phyloP scores from a whole-genome alignment of 2,329 filamentous ascomycete genomes.

The Mycosphaerella sp. region DNA sequence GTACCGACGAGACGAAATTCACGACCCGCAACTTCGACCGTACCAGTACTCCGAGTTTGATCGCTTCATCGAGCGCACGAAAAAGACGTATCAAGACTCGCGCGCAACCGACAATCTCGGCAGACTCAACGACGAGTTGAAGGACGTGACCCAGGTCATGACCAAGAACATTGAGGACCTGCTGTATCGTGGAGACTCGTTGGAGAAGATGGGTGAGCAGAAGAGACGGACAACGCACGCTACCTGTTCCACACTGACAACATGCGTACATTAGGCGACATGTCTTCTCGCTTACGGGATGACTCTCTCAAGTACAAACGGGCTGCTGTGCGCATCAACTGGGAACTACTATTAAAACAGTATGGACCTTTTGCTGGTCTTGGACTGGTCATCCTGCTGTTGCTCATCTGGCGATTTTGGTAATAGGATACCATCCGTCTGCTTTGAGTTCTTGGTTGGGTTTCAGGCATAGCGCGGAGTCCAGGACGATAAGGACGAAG shows the following conservation, averaged over 20 bases:
- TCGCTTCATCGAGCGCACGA: constrained; percentile 88
- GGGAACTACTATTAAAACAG: constrained; percentile 93
- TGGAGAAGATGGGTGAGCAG: constrained; percentile 84
- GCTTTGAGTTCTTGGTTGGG: constrained; percentile 8
- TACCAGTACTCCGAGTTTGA: constrained; percentile 99
- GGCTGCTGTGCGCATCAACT: constrained; percentile 93
- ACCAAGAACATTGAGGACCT: constrained; percentile 99
- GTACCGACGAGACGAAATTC: constrained; percentile 68
- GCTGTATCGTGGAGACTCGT: constrained; percentile 84
- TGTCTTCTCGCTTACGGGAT: constrained; percentile 65
- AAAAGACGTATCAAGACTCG: constrained; percentile 88
- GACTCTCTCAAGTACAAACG: constrained; percentile 91
- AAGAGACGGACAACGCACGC: constrained; percentile 50
- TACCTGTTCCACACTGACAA: constrained; percentile 4
- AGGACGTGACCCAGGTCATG: constrained; percentile 99
- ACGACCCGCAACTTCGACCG: constrained; percentile 68
- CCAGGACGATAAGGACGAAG: constrained; percentile 13
- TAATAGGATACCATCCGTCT: constrained; percentile 36
- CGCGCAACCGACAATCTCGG: constrained; percentile 88
- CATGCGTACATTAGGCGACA: constrained; percentile 16
- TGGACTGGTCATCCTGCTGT: constrained; percentile 73
- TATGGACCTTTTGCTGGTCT: constrained; percentile 86
- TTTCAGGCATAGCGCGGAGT: constrained; percentile 25
- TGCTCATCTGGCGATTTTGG: constrained; percentile 92
- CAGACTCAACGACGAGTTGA: constrained; percentile 91